These are phyloP conservation scores for Tieghemostelium lacteum DNA, from an alignment of 78 protist genomes.

Conservation along the genomic window DNA sequence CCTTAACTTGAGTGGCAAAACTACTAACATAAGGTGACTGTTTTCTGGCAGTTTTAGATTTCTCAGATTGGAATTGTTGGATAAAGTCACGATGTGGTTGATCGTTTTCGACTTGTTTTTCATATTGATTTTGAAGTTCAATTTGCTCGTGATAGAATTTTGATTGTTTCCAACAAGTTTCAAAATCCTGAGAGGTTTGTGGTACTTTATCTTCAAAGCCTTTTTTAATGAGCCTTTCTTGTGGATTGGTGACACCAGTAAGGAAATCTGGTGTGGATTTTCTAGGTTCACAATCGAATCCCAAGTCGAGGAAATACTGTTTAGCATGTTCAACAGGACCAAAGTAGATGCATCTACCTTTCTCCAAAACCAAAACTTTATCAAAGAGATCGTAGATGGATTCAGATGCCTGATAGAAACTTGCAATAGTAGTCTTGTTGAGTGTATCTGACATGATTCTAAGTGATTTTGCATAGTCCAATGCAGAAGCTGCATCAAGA, in stretches of 20 bases:
- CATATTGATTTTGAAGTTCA: slow-evolving; percentile 5
- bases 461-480: slow-evolving; percentile 56
- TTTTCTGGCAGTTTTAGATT: slow-evolving; percentile 26
- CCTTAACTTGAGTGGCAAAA: slow-evolving; percentile 48
- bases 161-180: slow-evolving; percentile 34
- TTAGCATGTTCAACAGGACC: slow-evolving; percentile 65
- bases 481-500: slow-evolving; percentile 37
- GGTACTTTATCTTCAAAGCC: slow-evolving; percentile 63
- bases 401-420: slow-evolving; percentile 78
- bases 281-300: slow-evolving; percentile 80
- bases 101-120: slow-evolving; percentile 27
- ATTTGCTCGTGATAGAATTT: not conserved
- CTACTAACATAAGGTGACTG: slow-evolving; percentile 14
- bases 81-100: slow-evolving; percentile 39
- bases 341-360: slow-evolving; percentile 75
- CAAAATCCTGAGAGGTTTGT: slow-evolving; percentile 54
- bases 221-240: slow-evolving; percentile 52
- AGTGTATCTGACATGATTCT: slow-evolving; percentile 30
- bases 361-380: slow-evolving; percentile 69
- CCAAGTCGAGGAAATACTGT: slow-evolving; percentile 65
- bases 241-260: slow-evolving; percentile 81
- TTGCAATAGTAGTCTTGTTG: slow-evolving; percentile 55
- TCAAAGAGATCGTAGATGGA: slow-evolving; percentile 67
- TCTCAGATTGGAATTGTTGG: slow-evolving; percentile 39
- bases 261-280: slow-evolving; percentile 72